Base-by-base conservation (phyloP, 768 basidiomycete genomes). In the Pulveroboletus frians region DNA sequence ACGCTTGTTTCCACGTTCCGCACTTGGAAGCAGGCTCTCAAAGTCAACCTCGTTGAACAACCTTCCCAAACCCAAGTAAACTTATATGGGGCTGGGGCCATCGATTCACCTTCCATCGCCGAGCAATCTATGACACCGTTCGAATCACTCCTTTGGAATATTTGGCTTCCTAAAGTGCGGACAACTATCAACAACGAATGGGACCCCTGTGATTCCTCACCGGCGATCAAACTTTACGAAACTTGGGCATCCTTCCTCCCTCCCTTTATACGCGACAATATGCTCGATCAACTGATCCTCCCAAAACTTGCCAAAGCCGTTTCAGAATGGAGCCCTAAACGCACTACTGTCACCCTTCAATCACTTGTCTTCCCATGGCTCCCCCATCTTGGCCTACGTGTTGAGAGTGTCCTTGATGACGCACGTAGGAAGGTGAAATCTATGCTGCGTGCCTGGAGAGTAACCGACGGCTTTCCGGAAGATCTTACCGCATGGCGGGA, bases 171-270 rank as follows among this genome's bases (percentile, higher is more conserved):
- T 0, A 90, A 83, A 70, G 85, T 98, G n/a, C 82, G 96, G 23
- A 90, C 91, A 0, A 77, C 81, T 10, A 84, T 98, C 65, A 98
- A 98, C 68, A 98, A 99, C 66, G 87, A 93, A 29, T 99, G 96
- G 96, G 71, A 77, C 9, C 83, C 93, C 3, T 72, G 77, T 44
- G 71, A 81, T 34, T 83, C 93, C 4, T 71, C 79, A 14, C 83
- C 88, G 13, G 90, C 85, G 5, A 80, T 97, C 34, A 81, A 78
- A 41, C 72, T 99, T 3, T 89, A 92, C 61, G 90, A 95, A 68
- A 76, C 82, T 0, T 98, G 96, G 96, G 79, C 84, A 1, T 77
- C 81, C 1, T 81, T 95, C 54, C 75, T 98, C 1, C 96, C 96
- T 1, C 78, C 78, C 0, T 99, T 97, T 70, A 84, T 99, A 51